Evolutionary conservation across 106 monocot genomes (phyloP).

Genomic region (Acanthochlamys bracteata): DNA sequence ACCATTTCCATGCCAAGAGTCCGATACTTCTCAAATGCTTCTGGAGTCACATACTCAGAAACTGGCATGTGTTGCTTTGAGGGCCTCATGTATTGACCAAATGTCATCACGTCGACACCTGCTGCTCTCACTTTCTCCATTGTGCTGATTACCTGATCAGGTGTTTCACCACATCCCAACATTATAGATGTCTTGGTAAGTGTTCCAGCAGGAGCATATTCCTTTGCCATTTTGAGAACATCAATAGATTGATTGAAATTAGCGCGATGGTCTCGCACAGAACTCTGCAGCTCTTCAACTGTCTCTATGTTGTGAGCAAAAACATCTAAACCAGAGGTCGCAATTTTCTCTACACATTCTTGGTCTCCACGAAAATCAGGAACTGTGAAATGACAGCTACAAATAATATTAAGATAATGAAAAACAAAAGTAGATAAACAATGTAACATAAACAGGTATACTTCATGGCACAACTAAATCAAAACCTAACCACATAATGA

Average conservation of each 20-base stretch:
- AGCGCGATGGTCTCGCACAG: conserved; percentile 12
- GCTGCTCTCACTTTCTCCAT: conserved; percentile 17
- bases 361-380: conserved; percentile 13
- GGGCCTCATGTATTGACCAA: conserved; percentile 14
- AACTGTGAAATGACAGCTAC: background rate
- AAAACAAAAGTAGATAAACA: background rate
- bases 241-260: conserved; percentile 13
- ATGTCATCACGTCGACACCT: conserved; percentile 13
- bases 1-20: conserved; percentile 16
- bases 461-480: no score
- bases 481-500: no score
- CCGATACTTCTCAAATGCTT: conserved; percentile 10
- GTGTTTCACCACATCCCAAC: conserved; percentile 15
- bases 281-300: conserved; percentile 12
- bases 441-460: no score
- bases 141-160: conserved; percentile 12
- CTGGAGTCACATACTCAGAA: conserved; percentile 12
- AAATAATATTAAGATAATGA: background rate
- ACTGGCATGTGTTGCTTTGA: conserved; percentile 14
- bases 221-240: conserved; percentile 16
- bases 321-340: conserved; percentile 12
- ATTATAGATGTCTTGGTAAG: conserved; percentile 14
- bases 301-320: conserved; percentile 17
- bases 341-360: conserved; percentile 13
- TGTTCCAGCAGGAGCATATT: conserved; percentile 9